Evolutionary conservation across 768 basidiomycete species (phyloP), one percentile per base, ranked within the genome.

Genomic region (Tephrocybe rancida): DNA sequence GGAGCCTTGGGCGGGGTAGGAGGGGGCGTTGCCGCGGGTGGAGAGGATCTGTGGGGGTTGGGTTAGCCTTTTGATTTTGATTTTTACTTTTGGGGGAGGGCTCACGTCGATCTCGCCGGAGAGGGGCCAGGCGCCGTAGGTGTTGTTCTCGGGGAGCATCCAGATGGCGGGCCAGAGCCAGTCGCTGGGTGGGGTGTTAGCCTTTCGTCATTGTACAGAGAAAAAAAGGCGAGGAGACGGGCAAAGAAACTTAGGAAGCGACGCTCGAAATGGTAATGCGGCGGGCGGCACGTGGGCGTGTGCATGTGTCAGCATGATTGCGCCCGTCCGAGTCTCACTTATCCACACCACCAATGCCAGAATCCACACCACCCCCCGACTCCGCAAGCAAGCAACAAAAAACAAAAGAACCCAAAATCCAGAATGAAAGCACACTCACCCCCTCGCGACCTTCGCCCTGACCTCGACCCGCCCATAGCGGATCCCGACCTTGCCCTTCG

Each of bases 81-180:
- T 37, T 37, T 9, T 32, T 6, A 25, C 63, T 37, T 5, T 14
- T 5, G 11, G 5, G n/a, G 5, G 1, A 29, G 13, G 45, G 79
- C 77, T 49, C 6, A 65, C 64, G 54, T 82, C 79, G 16, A 84
- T 82, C 61, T 81, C 79, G 52, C 85, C 74, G 53, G 74, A 82
- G 42, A 73, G 59, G 0, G 88, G 88, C 80, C 84, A 85, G 1
- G 76, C 63, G 0, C 89, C 88, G 58, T 90, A 89, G 1, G 74
- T 73, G 41, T 81, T 70, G 54, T 85, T 70, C 38, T 80, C 79
- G 0, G 88, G 88, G 42, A 89, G 75, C 83, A 90, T 86, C 82
- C 85, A 87, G 21, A 90, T 73, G 0, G 84, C 82, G 5, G 88
- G 88, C 85, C 86, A 88, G 68, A 90, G 81, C 87, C 88, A 90